These are phyloP conservation scores for Cladosporium sp. DNA, from an alignment of 2,329 filamentous ascomycete genomes.

Conservation along the genomic window DNA sequence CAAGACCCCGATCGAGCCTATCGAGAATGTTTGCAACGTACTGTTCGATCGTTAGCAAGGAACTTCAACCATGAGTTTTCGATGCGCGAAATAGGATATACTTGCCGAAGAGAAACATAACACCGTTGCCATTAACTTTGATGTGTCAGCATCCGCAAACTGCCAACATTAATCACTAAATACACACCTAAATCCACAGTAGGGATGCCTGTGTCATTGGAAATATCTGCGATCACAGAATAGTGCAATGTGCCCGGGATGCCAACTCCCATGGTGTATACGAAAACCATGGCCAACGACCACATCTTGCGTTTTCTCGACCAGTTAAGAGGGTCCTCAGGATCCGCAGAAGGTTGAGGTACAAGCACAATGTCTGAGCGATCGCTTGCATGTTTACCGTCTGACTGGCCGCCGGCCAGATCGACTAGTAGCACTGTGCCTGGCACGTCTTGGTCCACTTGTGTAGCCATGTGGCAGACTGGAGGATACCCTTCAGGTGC, in stretches of 20 bases:
- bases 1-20: too few relatives aligned
- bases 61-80: background rate
- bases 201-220: constrained; percentile 47
- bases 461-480: background rate
- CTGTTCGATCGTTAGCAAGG: background rate
- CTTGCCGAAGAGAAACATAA: constrained; percentile 30
- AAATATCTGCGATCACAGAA: constrained; percentile 51
- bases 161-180: constrained; percentile 48
- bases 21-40: background rate
- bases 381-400: constrained; percentile 37
- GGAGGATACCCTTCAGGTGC: background rate
- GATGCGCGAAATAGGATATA: constrained; percentile 24
- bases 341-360: constrained; percentile 46
- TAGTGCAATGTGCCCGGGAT: constrained; percentile 52
- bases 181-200: constrained; percentile 44
- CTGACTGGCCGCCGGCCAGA: constrained; percentile 40
- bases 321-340: constrained; percentile 44
- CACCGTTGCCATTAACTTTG: constrained; percentile 12
- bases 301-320: constrained; percentile 42
- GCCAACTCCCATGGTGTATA: constrained; percentile 52
- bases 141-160: constrained; percentile 26
- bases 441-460: constrained; percentile 27
- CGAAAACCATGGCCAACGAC: constrained; percentile 43
- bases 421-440: constrained; percentile 48
- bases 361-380: constrained; percentile 40